Evolutionary conservation across 768 basidiomycete species (phyloP), one percentile per base, ranked within the genome.

Genomic region (Panaeolus cyanescens): DNA sequence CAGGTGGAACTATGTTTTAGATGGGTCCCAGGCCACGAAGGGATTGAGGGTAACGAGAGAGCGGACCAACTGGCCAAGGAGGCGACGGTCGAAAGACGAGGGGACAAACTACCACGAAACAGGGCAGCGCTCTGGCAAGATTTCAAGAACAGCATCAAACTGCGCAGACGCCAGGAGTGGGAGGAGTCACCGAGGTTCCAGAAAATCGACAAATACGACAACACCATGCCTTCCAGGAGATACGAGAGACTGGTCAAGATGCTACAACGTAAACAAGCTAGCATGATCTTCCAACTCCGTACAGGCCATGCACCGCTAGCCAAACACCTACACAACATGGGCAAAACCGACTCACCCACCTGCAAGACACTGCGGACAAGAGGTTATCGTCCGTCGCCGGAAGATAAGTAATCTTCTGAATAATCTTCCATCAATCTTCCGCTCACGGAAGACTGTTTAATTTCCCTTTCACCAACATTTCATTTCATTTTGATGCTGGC

Each of bases 251-350:
- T 61, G 0, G 58, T 57, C 13, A 25, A 54, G 10, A 19, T 31
- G 1, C 37, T 74, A 1, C 59, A 56, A 1, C 50, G 66, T 28
- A 56, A 60, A 28, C 56, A 71, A 3, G 59, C 67, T 3, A 65
- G 68, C 30, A 33, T 76, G 0, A 55, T 78, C 1, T 60, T 67
- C 0, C 77, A 77, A 59, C 66, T 80, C 13, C 50, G 71, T 3
- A 72, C 72, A 4, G 71, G 69, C 4, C 77, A 78, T 50, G 50
- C 63, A 22, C 69, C 74, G 0, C 69, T 79, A 0, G 67, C 71
- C 19, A 54, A 66, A 19, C 67, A 78, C 62, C 71, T 79, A 0
- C 66, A 74, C 56, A 32, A 61, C 2, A 72, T 79, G 12, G 59
- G 60, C 0, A 63, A 62, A 32, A 61, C 45, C 0, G 71, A 74